Evolutionary conservation across 2,329 filamentous ascomycete genomes (phyloP), one percentile per base, ranked within the genome.

Genomic region (Pseudogymnoascus destructans): DNA sequence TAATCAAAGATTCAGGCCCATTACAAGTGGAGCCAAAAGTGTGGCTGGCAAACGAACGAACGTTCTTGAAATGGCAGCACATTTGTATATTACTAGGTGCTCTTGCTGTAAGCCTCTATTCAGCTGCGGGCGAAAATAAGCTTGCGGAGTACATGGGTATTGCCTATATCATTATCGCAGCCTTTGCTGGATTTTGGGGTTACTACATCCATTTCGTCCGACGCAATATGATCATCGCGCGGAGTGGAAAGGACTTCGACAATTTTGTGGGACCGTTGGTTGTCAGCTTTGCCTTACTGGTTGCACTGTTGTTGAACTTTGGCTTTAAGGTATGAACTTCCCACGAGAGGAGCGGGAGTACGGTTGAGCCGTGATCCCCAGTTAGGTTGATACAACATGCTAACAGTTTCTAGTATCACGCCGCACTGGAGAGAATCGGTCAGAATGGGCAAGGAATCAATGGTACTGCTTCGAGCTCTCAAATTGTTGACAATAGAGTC

Each of bases 61-160:
- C 93, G 0, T 98, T 96, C 70, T 85, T 98, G 72, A 97, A 96
- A 72, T 98, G 93, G 93, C 89, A 97, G 75, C 91, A 97, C 71
- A 90, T 98, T 67, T 86, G 84, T 61, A 82, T 98, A 55, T 78
- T 98, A 11, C 82, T 98, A 21, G 91, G 90, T 35, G 84, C 85
- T 19, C 74, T 98, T 27, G 88, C 89, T 0, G 75, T 98, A 10
- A 88, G 86, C 19, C 75, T 98, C 25, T 96, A 92, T 74, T 92
- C 95, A 65, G 89, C 92, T 0, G 91, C 91, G 0, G 87, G 88
- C 5, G 75, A 84, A 64, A 89, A 95, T 70, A 75, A 76, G n/a
- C 71, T 95, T 30, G 90, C 89, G 0, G 79, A 87, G 65, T 75
- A 76, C 35, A 82, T 97, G 67, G 91, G 90, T n/a, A 76, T 93